Evolutionary conservation across 2,329 filamentous ascomycete species (phyloP), one percentile per base, ranked within the genome.

Genomic region (Aspergillus clavatus): DNA sequence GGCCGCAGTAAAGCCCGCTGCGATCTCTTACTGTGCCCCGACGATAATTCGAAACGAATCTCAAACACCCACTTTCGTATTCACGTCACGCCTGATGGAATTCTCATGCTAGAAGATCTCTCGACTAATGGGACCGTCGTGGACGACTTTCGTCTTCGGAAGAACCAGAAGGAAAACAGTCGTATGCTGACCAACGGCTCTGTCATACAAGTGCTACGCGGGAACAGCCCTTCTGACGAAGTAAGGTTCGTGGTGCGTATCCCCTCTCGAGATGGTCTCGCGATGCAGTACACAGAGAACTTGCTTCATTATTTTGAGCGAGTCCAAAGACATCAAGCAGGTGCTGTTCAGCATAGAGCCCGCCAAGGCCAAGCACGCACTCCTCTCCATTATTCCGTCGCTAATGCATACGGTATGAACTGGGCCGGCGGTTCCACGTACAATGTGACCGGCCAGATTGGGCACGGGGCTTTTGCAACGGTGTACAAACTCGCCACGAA

Each of bases 11-110:
- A 68, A 0, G 57, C 66, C 37, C 77, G 80, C 26, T 93, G 87
- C 66, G 93, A 98, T 59, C 74, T 87, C 41, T 69, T 83, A 46
- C 70, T 90, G 38, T 78, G 79, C 56, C 81, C 88, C 38, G 76
- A 83, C 51, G 85, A 91, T 54, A 78, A 79, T 0, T 73, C 80
- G 42, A 85, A 81, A 63, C 80, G 87, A 35, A 79, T 98, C 48
- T 97, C 91, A 73, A 96, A 97, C 62, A 78, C 86, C n/a, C 93
- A 98, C 65, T 98, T 97, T 65, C 84, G 89, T 42, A 95, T 98
- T 50, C 95, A 86, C 61, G 77, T 95, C 57, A 98, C 94, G 58
- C 75, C 82, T n/a, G 81, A 87, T 52, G 88, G 86, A 22, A 83
- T 87, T 45, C 77, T 96, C 53, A 95, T 98, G 89, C 73, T 97